Percentiles rank a stretch among this genome's conserved stretches.
phyloP scores from a whole-genome alignment of 331 rosid genomes.

The Rhamnella rubrinervis region DNA sequence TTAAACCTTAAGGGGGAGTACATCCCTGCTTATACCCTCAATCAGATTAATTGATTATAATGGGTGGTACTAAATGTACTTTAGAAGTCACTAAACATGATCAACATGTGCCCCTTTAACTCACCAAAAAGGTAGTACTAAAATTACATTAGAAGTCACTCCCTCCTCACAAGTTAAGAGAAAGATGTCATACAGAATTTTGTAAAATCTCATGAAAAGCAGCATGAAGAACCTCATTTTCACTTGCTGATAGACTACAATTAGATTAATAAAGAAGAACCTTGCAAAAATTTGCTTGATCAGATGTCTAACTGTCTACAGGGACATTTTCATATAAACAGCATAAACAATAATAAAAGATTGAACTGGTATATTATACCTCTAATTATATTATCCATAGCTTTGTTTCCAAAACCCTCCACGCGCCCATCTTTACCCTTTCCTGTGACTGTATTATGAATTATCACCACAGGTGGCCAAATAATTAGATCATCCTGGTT shows the following conservation, averaged over 20 bases:
- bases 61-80: not conserved
- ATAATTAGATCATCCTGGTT: slow-evolving; percentile 88
- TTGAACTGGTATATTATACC: slow-evolving; percentile 63
- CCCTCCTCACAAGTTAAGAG: no score
- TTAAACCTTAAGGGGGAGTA: no score
- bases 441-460: slow-evolving; percentile 93
- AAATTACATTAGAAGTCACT: no score
- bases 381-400: slow-evolving; percentile 89
- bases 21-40: no score
- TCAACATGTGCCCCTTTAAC: no score
- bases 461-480: slow-evolving; percentile 99
- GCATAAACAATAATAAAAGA: slow-evolving; percentile 31
- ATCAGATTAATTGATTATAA: not conserved
- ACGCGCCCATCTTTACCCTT: slow-evolving; percentile 92
- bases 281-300: slow-evolving; percentile 18
- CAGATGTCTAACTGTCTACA: slow-evolving; percentile 14
- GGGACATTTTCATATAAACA: slow-evolving; percentile 25
- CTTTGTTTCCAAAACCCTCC: slow-evolving; percentile 99
- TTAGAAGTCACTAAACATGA: not conserved
- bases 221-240: no score
- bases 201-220: no score
- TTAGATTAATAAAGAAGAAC: not conserved
- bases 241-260: no score
- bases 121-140: no score
- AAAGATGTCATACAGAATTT: no score